Percentiles rank a stretch among this genome's conserved stretches.
phyloP scores from a whole-genome alignment of 345 rosid genomes.

The Capsella bursapastoris region DNA sequence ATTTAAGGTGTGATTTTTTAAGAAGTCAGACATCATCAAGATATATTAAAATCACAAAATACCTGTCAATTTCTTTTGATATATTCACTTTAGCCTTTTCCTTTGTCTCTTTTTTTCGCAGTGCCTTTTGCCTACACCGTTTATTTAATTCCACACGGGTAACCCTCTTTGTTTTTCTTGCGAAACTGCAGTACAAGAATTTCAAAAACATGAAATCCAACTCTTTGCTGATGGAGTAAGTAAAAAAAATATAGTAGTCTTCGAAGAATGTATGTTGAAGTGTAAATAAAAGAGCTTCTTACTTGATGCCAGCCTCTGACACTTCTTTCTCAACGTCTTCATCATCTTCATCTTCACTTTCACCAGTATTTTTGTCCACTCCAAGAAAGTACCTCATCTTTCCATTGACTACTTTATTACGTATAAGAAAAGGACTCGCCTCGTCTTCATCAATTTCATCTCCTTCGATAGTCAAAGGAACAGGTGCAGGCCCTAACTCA shows the following conservation, averaged over 20 bases:
- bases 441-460: slow-evolving; percentile 68
- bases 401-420: neutral
- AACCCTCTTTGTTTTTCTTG: slow-evolving; percentile 56
- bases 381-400: slow-evolving; percentile 67
- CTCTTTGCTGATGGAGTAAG: slow-evolving; percentile 9
- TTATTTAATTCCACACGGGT: slow-evolving; percentile 78
- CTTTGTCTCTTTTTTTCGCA: slow-evolving; percentile 56
- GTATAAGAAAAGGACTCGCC: slow-evolving; percentile 47
- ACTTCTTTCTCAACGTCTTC: slow-evolving; percentile 47
- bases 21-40: neutral
- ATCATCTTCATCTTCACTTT: slow-evolving; percentile 59
- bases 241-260: neutral
- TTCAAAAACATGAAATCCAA: slow-evolving; percentile 22
- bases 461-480: slow-evolving; percentile 78
- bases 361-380: slow-evolving; percentile 57
- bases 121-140: slow-evolving; percentile 70
- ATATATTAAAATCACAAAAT: slow-evolving; percentile 5
- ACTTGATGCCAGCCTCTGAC: slow-evolving; percentile 59
- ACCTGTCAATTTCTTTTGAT: slow-evolving; percentile 80
- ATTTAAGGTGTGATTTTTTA: slow-evolving; percentile 41
- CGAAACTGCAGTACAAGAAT: slow-evolving; percentile 49
- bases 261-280: neutral
- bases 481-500: slow-evolving; percentile 92
- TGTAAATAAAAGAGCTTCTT: slow-evolving; percentile 11
- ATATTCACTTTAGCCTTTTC: slow-evolving; percentile 54